Conservation (phyloP, 164 flowering plant genomes). For the Sextonia rubra region DNA sequence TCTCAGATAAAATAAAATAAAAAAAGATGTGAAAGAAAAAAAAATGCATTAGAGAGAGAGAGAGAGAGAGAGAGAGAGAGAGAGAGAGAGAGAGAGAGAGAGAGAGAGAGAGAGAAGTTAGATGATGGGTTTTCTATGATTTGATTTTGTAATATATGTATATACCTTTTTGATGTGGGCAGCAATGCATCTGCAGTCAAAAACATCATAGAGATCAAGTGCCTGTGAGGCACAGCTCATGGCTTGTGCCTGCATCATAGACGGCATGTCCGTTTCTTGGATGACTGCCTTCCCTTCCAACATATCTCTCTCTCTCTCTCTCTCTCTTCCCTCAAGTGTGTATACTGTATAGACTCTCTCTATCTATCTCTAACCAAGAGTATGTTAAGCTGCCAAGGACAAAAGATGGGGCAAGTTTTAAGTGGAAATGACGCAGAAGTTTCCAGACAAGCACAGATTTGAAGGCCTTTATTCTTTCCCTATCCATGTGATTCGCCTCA, state of each 20-base stretch:
- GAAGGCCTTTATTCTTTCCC: neutral
- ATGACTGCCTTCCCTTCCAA: conserved; percentile 90
- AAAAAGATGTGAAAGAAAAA: neutral
- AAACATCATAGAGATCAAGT: conserved; percentile 78
- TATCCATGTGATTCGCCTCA: no score
- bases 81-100: neutral
- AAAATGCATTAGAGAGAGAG: neutral
- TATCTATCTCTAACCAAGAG: neutral
- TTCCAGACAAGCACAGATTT: neutral
- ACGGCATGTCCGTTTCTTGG: conserved; percentile 86
- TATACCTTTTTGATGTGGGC: conserved; percentile 78
- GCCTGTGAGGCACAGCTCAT: conserved; percentile 81
- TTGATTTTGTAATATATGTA: no score
- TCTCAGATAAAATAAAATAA: neutral
- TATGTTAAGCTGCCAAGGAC: neutral
- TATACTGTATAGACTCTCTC: conserved; percentile 4
- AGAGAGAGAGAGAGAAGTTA: neutral
- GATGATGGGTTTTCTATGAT: neutral
- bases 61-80: neutral
- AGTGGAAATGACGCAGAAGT: neutral
- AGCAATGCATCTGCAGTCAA: conserved; percentile 79
- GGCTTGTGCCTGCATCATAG: conserved; percentile 89
- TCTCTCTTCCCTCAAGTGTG: neutral
- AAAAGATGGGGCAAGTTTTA: no score
- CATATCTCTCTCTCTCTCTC: conserved; percentile 34